phyloP scores from a whole-genome alignment of 371 early-diverging fungal genomes.

The Mortierella sp. region DNA sequence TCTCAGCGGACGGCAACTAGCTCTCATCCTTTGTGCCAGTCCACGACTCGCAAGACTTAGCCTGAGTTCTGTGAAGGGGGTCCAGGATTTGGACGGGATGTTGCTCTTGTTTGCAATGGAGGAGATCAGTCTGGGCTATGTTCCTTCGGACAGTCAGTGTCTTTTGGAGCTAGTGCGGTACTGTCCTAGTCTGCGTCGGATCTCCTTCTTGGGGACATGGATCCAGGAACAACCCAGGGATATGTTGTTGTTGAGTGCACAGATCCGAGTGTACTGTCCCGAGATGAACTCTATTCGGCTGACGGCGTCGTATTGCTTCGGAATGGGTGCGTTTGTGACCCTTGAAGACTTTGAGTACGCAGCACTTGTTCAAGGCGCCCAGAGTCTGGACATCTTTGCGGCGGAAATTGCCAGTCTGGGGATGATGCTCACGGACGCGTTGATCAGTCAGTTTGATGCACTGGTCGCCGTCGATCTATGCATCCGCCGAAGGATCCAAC shows the following conservation, averaged over 20 bases:
- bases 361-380: constrained; percentile 20
- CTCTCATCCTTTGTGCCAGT: constrained; percentile 11
- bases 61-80: constrained; percentile 22
- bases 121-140: constrained; percentile 29
- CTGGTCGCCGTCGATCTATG: constrained; percentile 27
- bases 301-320: constrained; percentile 24
- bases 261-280: constrained; percentile 17
- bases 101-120: constrained; percentile 14
- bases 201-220: constrained; percentile 38
- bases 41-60: constrained; percentile 18
- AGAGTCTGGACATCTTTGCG: constrained; percentile 10
- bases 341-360: constrained; percentile 29
- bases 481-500: constrained; percentile 17
- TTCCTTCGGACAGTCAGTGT: constrained; percentile 14
- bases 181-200: constrained; percentile 15
- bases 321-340: constrained; percentile 8
- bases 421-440: constrained; percentile 15
- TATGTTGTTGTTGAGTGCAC: constrained; percentile 13
- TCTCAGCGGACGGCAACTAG: constrained; percentile 16
- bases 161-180: constrained; percentile 19
- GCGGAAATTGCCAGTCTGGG: constrained; percentile 17
- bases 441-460: constrained; percentile 24
- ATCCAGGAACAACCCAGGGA: constrained; percentile 18
- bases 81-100: constrained; percentile 19
- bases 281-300: constrained; percentile 21